Percentiles rank a stretch among this genome's conserved stretches.
These are phyloP conservation scores for Alternaria conjuncta DNA, from an alignment of 2,329 filamentous ascomycete genomes.

Conservation along the genomic window DNA sequence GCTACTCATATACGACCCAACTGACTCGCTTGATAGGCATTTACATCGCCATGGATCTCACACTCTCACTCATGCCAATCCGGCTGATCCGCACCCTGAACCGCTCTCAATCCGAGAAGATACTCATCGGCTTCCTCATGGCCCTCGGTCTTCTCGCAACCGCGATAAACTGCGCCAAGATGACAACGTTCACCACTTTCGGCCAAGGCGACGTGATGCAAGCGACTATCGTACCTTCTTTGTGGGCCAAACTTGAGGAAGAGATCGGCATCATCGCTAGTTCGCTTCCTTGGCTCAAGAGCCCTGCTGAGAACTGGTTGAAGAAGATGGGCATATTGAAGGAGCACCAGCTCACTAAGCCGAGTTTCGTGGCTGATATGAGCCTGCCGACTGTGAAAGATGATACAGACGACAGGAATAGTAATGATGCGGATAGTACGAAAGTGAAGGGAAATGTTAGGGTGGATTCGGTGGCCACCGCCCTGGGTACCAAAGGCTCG, in stretches of 20 bases:
- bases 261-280: slow-evolving; percentile 36
- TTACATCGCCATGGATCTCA: slow-evolving; percentile 35
- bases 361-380: slow-evolving; percentile 27
- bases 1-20: background rate
- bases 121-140: slow-evolving; percentile 33
- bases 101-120: slow-evolving; percentile 28
- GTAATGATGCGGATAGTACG: slow-evolving; percentile 8
- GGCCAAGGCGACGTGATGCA: slow-evolving; percentile 35
- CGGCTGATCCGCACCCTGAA: slow-evolving; percentile 28
- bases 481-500: slow-evolving; percentile 15
- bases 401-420: slow-evolving; percentile 8
- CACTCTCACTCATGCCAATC: slow-evolving; percentile 34
- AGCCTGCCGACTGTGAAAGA: slow-evolving; percentile 8
- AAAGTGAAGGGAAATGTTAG: slow-evolving; percentile 13
- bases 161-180: slow-evolving; percentile 27
- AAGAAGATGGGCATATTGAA: slow-evolving; percentile 28
- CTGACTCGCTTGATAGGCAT: slow-evolving; percentile 14
- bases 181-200: slow-evolving; percentile 31
- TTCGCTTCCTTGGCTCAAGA: slow-evolving; percentile 33
- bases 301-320: slow-evolving; percentile 24
- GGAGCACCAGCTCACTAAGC: slow-evolving; percentile 21
- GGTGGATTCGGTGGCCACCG: slow-evolving; percentile 22
- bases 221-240: slow-evolving; percentile 30
- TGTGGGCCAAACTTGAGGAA: slow-evolving; percentile 36
- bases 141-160: slow-evolving; percentile 34